Percentiles rank a stretch among this genome's conserved stretches.
Evolutionary conservation across 2,329 filamentous ascomycete genomes (phyloP).

Genomic region (Claviceps sorghi): DNA sequence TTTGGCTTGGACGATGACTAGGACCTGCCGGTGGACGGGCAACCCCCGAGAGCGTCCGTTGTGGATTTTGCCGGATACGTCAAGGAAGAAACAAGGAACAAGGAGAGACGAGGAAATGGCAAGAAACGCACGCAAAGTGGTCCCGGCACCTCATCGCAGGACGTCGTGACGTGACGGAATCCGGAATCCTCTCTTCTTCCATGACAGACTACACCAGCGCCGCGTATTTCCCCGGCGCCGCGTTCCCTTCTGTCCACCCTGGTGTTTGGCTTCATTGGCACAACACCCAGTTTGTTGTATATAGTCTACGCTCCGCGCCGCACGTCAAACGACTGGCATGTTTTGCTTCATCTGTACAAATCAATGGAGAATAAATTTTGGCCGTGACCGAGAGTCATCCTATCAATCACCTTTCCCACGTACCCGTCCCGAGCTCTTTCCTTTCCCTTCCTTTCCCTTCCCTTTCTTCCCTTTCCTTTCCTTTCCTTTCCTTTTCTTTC

Average conservation of each 20-base stretch:
- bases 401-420: conserved; percentile 9
- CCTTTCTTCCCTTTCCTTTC: conserved; percentile 8
- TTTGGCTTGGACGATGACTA: background rate
- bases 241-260: too few species aligned
- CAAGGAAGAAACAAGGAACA: too few species aligned
- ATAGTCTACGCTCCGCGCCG: background rate
- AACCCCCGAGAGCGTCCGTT: too few species aligned
- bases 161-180: background rate
- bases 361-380: background rate
- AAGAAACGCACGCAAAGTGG: too few species aligned
- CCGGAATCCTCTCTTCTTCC: background rate
- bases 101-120: too few species aligned
- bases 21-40: too few species aligned
- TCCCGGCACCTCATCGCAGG: background rate
- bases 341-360: background rate
- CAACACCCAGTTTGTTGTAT: background rate
- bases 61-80: too few species aligned
- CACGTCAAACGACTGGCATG: background rate
- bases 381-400: conserved; percentile 2
- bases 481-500: conserved; percentile 6
- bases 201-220: too few species aligned
- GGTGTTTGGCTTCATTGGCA: too few species aligned
- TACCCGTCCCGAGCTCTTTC: conserved; percentile 9
- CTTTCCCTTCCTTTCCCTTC: conserved; percentile 7
- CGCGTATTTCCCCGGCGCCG: too few species aligned